These are phyloP conservation scores for Vickermania spadyakhi DNA, from an alignment of 208 protist genomes.

Conservation along the genomic window DNA sequence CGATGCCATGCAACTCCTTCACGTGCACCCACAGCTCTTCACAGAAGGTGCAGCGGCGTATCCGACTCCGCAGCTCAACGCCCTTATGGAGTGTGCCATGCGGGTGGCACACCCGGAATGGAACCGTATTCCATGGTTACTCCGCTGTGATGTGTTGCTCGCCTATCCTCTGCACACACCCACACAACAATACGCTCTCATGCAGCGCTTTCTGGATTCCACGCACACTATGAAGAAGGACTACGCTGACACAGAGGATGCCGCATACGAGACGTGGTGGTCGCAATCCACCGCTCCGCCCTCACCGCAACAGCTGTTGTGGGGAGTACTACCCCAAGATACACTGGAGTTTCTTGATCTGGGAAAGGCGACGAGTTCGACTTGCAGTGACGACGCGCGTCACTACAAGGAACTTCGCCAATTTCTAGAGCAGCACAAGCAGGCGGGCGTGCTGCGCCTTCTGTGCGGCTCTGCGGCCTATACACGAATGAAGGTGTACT, in stretches of 20 bases:
- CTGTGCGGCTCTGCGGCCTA: background rate
- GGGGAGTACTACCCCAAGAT: too few species aligned
- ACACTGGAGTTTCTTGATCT: too few species aligned
- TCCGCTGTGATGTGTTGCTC: slow-evolving; percentile 74
- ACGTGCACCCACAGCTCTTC: slow-evolving; percentile 5
- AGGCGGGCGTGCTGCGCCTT: slow-evolving; percentile 34
- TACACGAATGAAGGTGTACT: background rate
- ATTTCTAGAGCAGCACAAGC: slow-evolving; percentile 64
- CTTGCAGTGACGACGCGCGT: background rate
- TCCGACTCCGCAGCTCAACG: background rate
- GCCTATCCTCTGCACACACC: slow-evolving; percentile 30
- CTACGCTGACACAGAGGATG: too few species aligned
- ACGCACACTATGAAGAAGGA: background rate
- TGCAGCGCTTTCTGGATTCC: slow-evolving; percentile 7
- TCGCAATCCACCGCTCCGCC: background rate
- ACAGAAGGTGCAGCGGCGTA: background rate
- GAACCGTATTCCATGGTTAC: slow-evolving; percentile 18
- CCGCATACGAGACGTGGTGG: too few species aligned
- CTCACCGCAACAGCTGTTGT: too few species aligned
- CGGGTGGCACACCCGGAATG: slow-evolving; percentile 14
- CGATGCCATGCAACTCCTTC: slow-evolving; percentile 24
- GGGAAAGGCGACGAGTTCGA: too few species aligned
- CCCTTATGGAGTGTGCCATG: slow-evolving; percentile 38
- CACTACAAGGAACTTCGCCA: slow-evolving; percentile 18
- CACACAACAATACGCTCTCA: slow-evolving; percentile 27